These are phyloP conservation scores for Phytophthora idaei DNA, from an alignment of 352 stramenopile species.

Conservation along the genomic window DNA sequence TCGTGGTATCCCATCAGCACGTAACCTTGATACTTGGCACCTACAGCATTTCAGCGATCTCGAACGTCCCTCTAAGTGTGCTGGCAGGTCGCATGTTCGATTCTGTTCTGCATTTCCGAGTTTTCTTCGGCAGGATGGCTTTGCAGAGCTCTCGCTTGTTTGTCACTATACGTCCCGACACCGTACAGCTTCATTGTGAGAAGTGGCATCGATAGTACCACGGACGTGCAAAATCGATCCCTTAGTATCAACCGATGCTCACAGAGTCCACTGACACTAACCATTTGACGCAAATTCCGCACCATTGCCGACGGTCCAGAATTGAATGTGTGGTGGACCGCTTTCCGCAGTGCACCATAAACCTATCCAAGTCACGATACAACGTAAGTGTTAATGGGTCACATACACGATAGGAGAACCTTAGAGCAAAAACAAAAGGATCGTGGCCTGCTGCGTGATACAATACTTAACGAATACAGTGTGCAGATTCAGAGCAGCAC, in stretches of 20 bases:
- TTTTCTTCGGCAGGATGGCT: neutral
- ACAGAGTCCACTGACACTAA: neutral
- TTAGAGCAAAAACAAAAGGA: slow-evolving; percentile 2
- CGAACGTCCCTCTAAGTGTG: neutral
- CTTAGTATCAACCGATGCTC: neutral
- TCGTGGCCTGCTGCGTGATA: too few relatives aligned
- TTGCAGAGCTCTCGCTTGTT: neutral
- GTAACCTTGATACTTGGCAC: neutral
- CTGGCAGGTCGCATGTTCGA: neutral
- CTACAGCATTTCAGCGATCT: neutral
- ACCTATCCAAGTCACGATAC: slow-evolving; percentile 1
- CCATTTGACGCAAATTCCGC: neutral
- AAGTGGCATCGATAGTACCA: neutral
- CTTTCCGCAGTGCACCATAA: slow-evolving; percentile 3
- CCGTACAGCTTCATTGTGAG: neutral
- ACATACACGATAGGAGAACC: slow-evolving; percentile 1
- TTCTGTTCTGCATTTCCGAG: neutral
- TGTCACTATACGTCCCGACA: neutral
- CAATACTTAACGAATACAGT: neutral
- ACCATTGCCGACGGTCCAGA: neutral
- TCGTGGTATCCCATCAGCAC: neutral
- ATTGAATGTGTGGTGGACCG: neutral
- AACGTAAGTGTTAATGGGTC: neutral
- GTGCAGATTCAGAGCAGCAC: neutral
- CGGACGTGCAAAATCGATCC: neutral